phyloP scores from a whole-genome alignment of 2,329 filamentous ascomycete genomes.

The Fusarium metavorans region DNA sequence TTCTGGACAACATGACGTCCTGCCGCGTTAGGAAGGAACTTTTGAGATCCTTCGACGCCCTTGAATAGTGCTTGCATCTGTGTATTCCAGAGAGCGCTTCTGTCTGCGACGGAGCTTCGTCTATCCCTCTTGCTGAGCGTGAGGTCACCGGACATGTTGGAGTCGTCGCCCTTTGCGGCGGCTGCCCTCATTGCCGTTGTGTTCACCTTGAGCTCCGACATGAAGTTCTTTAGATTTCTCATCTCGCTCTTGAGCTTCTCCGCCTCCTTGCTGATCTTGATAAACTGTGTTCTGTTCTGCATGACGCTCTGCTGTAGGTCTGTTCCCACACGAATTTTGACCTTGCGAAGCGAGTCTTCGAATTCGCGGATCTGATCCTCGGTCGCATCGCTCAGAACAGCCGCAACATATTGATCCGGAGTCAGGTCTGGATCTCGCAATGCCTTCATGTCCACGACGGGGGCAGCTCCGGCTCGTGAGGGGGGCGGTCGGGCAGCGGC shows the following conservation, averaged over 20 bases:
- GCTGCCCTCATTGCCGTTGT: conserved; percentile 73
- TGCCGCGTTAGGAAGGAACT: conserved; percentile 89
- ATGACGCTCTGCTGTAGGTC: conserved; percentile 96
- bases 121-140: conserved; percentile 79
- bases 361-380: conserved; percentile 89
- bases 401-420: conserved; percentile 82
- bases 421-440: conserved; percentile 83
- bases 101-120: conserved; percentile 85
- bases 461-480: conserved; percentile 65
- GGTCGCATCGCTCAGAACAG: conserved; percentile 83
- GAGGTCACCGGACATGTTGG: conserved; percentile 63
- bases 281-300: conserved; percentile 97
- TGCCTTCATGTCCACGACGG: conserved; percentile 80
- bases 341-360: conserved; percentile 78
- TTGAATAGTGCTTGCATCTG: conserved; percentile 88
- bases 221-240: conserved; percentile 88
- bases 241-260: conserved; percentile 98
- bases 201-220: conserved; percentile 90
- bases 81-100: conserved; percentile 75
- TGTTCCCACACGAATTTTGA: conserved; percentile 81
- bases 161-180: conserved; percentile 64
- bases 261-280: conserved; percentile 99
- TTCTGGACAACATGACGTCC: conserved; percentile 96
- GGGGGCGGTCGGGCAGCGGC: conserved; percentile 61
- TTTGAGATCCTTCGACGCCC: conserved; percentile 96